A percentile compares a stretch with the other conserved stretches of the same genome.
Evolutionary conservation across 805 yeast genomes (phyloP).

Genomic region (Candida tibetensis): DNA sequence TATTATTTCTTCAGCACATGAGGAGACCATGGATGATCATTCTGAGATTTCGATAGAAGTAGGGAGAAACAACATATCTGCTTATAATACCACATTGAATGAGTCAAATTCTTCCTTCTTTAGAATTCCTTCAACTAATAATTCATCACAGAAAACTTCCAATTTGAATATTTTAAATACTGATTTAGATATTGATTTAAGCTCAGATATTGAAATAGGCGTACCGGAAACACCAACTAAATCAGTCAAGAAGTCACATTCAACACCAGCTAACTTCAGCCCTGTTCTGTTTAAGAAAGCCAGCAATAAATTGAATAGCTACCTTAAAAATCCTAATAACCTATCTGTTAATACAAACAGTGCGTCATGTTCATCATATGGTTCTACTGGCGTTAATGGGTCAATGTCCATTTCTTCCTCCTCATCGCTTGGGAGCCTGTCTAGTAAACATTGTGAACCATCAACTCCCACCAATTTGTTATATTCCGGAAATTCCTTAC

Average conservation of each 20-base stretch:
- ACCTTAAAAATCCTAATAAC: constrained; percentile 7
- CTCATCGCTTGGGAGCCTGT: background rate
- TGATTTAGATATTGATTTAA: constrained; percentile 19
- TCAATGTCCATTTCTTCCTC: background rate
- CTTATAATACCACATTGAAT: constrained; percentile 22
- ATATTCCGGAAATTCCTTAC: constrained; percentile 5
- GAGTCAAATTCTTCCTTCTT: constrained; percentile 35
- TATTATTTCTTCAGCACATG: constrained; percentile 18
- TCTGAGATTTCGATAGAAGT: constrained; percentile 39
- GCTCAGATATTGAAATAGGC: constrained; percentile 17
- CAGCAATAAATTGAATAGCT: constrained; percentile 5
- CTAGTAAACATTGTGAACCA: constrained; percentile 15
- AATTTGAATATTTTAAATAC: constrained; percentile 9
- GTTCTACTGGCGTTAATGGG: background rate
- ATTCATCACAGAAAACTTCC: constrained; percentile 12
- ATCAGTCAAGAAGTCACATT: constrained; percentile 26
- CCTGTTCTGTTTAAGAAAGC: constrained; percentile 16
- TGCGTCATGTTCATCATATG: background rate
- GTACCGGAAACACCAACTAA: constrained; percentile 42
- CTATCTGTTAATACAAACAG: constrained; percentile 5
- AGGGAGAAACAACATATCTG: constrained; percentile 30
- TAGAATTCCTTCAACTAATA: constrained; percentile 21
- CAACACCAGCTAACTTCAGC: constrained; percentile 28
- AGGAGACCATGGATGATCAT: constrained; percentile 14
- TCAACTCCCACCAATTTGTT: constrained; percentile 15